These are phyloP conservation scores for Botryotinia narcissicola DNA, from an alignment of 2,329 filamentous ascomycete genomes.

Conservation along the genomic window DNA sequence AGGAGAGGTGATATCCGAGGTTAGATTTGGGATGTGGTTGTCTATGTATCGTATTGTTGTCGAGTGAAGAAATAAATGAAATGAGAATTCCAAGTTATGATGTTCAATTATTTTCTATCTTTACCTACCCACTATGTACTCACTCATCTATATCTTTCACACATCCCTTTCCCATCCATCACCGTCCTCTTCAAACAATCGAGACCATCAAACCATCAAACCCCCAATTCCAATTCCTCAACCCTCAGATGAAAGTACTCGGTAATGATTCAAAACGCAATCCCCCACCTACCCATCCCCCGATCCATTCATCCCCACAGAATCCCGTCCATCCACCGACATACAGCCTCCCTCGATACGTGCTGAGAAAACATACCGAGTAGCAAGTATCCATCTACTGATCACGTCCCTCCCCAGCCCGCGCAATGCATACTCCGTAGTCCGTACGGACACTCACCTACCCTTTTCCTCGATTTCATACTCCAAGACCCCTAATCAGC, in stretches of 20 bases:
- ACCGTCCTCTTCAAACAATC: not conserved
- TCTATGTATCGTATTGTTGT: too few species aligned
- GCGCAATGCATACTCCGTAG: not conserved
- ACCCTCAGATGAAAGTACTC: not conserved
- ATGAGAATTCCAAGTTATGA: too few species aligned
- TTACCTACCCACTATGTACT: too few species aligned
- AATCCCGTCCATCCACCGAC: too few species aligned
- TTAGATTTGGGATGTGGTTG: not conserved
- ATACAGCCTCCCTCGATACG: not conserved
- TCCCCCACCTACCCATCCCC: not conserved
- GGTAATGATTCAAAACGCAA: not conserved
- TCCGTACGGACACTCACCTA: not conserved
- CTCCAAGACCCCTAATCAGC: not conserved
- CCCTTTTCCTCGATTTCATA: not conserved
- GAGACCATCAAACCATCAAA: too few species aligned
- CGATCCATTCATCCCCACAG: not conserved
- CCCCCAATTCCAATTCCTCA: not conserved
- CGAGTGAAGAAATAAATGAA: too few species aligned
- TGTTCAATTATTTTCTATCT: not conserved
- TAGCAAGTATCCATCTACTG: too few species aligned
- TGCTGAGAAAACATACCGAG: too few species aligned
- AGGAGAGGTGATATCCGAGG: not conserved
- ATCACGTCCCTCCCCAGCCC: not conserved
- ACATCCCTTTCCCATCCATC: not conserved
- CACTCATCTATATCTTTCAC: too few species aligned